phyloP scores from a whole-genome alignment of 345 rosid species.

The Moringa oleifera region DNA sequence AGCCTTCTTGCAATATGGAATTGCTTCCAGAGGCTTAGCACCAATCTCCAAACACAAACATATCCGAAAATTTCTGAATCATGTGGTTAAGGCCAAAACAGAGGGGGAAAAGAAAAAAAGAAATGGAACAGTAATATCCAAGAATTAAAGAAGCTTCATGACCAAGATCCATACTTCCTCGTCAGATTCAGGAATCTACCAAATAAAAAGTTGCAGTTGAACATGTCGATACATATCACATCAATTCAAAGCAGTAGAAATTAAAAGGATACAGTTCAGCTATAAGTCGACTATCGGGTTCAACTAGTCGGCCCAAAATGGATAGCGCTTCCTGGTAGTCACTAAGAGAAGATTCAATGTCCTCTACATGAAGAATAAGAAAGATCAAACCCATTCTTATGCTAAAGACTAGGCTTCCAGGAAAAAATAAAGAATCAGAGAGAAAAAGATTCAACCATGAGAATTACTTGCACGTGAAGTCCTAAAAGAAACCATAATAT shows the following conservation, averaged over 20 bases:
- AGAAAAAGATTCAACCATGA: too few relatives aligned
- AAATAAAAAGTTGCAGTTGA: neutral
- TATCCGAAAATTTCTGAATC: slow-evolving; percentile 74
- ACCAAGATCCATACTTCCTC: neutral
- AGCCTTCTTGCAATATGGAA: slow-evolving; percentile 75
- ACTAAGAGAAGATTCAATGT: slow-evolving; percentile 79
- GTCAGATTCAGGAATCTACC: neutral
- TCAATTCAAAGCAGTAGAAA: neutral
- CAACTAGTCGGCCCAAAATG: slow-evolving; percentile 71
- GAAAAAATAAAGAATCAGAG: neutral
- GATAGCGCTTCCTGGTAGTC: slow-evolving; percentile 77
- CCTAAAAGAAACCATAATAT: slow-evolving; percentile 1
- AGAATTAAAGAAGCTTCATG: neutral
- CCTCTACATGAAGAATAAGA: slow-evolving; percentile 50
- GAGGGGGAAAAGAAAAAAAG: slow-evolving; percentile 2
- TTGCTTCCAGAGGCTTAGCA: slow-evolving; percentile 69
- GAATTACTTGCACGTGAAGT: too few relatives aligned
- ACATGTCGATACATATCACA: neutral
- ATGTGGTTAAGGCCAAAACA: slow-evolving; percentile 37
- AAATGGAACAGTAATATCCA: neutral
- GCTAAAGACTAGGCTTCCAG: too few relatives aligned
- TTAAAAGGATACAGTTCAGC: slow-evolving; percentile 90
- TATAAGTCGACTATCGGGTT: slow-evolving; percentile 72
- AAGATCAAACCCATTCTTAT: neutral
- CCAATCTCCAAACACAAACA: slow-evolving; percentile 87